Evolutionary conservation across 352 stramenopile genomes (phyloP), one percentile per base, ranked within the genome.

Genomic region (Globisporangium heterothallicum): DNA sequence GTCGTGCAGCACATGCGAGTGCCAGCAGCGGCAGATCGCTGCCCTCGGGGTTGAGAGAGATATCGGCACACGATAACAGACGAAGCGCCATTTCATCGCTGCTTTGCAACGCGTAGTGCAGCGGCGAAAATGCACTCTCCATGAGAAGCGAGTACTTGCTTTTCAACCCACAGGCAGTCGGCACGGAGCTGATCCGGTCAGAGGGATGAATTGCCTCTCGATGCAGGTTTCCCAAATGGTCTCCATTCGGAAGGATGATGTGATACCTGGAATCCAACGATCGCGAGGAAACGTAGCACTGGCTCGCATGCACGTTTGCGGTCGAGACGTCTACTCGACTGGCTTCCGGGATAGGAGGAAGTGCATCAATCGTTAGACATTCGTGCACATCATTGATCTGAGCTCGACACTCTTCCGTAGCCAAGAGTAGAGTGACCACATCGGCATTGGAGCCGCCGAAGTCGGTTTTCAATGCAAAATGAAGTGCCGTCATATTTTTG

Each of bases 351-450:
- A 90, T 66, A 0, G 70, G 48, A 3, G 58, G 50, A 16, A 76
- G 53, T 1, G 26, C 26, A 42, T 88, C 74, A n/a, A 92, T 86
- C 0, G 59, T 21, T 12, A 61, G 69, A 8, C 64, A 45, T 0
- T 89, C 78, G 27, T 92, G 78, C 3, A 86, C 76, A n/a, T 63
- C 63, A 40, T 92, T 89, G 13, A 36, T 29, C 14, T 63, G 21
- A 18, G 49, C 22, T 27, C 43, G 25, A n/a, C 45, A 42, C 21
- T 7, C 19, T n/a, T 24, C 29, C 21, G 1, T 49, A 36, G 56
- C 54, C 2, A 91, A 35, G 0, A 92, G 53, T 6, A 85, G 49
- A 22, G 79, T 64, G 6, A 92, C 61, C 8, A 89, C 55, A 0
- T 64, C 32, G 1, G 60, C 25, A 49, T 92, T 89, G 18, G 59